A percentile compares a stretch with the other conserved stretches of the same genome.
Evolutionary conservation across 2,329 filamentous ascomycete species (phyloP).

Genomic region (Penicillium sp.): DNA sequence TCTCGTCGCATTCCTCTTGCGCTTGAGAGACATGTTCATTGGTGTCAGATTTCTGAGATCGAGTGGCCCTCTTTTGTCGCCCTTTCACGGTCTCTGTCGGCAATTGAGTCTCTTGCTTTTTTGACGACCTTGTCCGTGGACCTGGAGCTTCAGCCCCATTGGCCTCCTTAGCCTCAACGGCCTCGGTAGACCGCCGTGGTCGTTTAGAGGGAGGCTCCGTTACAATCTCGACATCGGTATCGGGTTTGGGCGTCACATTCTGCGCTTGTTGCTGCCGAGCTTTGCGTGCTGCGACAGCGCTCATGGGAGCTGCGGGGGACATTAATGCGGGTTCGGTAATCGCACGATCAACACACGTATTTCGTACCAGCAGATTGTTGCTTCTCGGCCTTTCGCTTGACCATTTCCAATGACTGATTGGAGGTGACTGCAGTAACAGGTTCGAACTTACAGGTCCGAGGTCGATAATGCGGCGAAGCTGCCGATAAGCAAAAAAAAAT

Average conservation of each 20-base stretch:
- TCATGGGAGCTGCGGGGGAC: slow-evolving; percentile 38
- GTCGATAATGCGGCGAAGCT: slow-evolving; percentile 25
- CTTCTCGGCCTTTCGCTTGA: slow-evolving; percentile 47
- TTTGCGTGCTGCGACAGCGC: slow-evolving; percentile 49
- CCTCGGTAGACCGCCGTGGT: slow-evolving; percentile 34
- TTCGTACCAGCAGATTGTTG: slow-evolving; percentile 37
- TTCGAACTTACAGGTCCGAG: slow-evolving; percentile 1
- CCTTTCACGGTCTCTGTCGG: slow-evolving; percentile 15
- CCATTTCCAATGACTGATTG: slow-evolving; percentile 19
- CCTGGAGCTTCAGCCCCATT: slow-evolving; percentile 17
- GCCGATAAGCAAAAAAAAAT: slow-evolving; percentile 33
- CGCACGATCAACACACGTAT: background rate
- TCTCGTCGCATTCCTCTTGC: slow-evolving; percentile 18
- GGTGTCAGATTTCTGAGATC: slow-evolving; percentile 6
- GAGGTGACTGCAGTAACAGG: background rate
- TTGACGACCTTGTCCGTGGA: slow-evolving; percentile 25
- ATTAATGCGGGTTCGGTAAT: slow-evolving; percentile 13
- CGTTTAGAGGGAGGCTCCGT: slow-evolving; percentile 42
- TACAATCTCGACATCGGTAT: slow-evolving; percentile 20
- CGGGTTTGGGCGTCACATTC: slow-evolving; percentile 22
- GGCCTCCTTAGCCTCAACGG: slow-evolving; percentile 14
- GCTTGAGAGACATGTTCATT: background rate
- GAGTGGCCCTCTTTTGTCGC: slow-evolving; percentile 8
- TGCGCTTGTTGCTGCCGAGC: slow-evolving; percentile 42
- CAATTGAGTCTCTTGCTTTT: slow-evolving; percentile 20